Conservation (phyloP, 257 asterid species). For the Solanum lycopersicoides region DNA sequence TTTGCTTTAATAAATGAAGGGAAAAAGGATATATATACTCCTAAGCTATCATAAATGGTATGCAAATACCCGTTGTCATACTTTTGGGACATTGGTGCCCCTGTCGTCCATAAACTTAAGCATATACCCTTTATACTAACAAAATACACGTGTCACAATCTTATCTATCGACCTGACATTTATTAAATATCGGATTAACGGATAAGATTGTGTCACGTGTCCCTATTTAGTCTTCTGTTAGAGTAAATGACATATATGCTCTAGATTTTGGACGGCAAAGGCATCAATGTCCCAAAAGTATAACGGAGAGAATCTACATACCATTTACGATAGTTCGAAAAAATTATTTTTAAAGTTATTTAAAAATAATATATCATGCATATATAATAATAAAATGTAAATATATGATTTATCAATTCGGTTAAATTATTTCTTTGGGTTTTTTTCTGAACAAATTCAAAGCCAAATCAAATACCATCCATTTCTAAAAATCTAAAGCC, state of each 20-base stretch:
- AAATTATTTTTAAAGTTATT: too few species aligned
- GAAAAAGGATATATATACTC: too few species aligned
- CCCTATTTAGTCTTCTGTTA: neutral
- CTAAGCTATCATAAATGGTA: neutral
- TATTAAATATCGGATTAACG: too few species aligned
- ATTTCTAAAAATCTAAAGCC: too few species aligned
- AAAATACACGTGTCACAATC: neutral
- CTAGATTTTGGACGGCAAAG: too few species aligned
- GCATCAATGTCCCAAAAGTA: neutral
- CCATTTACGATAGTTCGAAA: neutral
- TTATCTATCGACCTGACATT: neutral
- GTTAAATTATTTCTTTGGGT: rapidly evolving
- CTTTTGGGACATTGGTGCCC: too few species aligned
- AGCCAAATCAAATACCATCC: neutral
- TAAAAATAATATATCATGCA: neutral
- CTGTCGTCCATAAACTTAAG: neutral
- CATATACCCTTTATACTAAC: too few species aligned
- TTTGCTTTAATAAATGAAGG: neutral
- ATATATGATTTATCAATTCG: neutral
- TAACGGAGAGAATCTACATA: rapidly evolving
- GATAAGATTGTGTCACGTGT: neutral
- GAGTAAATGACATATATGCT: neutral
- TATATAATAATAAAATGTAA: too few species aligned
- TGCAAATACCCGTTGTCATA: too few species aligned
- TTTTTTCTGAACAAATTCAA: neutral